These are phyloP conservation scores for Leishmania major DNA, from an alignment of 208 protist genomes.

Conservation along the genomic window DNA sequence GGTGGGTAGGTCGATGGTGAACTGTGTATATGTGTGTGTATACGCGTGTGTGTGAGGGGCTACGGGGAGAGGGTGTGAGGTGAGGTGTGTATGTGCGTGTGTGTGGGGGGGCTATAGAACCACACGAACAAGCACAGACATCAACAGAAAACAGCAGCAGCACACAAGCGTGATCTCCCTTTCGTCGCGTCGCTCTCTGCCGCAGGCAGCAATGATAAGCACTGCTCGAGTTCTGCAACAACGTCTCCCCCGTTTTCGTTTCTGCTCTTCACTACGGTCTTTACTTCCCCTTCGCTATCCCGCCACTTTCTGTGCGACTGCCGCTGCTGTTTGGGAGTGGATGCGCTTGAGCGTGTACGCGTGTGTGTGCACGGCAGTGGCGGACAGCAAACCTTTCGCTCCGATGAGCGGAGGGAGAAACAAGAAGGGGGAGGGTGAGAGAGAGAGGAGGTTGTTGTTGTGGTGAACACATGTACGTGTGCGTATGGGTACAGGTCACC, in stretches of 20 bases:
- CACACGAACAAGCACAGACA: constrained; percentile 5
- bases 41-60: no score
- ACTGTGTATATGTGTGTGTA: no score
- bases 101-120: not conserved
- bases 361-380: not conserved
- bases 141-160: not conserved
- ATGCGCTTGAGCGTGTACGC: not conserved
- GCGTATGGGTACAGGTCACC: not conserved
- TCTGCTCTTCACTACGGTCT: not conserved
- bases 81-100: not conserved
- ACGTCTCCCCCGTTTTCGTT: not conserved
- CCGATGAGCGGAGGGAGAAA: not conserved
- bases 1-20: no score
- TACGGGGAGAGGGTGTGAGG: not conserved
- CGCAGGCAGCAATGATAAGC: not conserved
- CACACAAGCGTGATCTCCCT: not conserved
- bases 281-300: not conserved
- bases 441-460: not conserved
- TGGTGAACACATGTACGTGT: not conserved
- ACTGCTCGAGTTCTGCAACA: not conserved
- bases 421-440: not conserved
- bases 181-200: not conserved
- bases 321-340: not conserved
- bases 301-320: not conserved
- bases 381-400: not conserved